Evolutionary conservation across 495 filamentous ascomycete species (phyloP), one percentile per base, ranked within the genome.

Genomic region (Terfezia boudieri): DNA sequence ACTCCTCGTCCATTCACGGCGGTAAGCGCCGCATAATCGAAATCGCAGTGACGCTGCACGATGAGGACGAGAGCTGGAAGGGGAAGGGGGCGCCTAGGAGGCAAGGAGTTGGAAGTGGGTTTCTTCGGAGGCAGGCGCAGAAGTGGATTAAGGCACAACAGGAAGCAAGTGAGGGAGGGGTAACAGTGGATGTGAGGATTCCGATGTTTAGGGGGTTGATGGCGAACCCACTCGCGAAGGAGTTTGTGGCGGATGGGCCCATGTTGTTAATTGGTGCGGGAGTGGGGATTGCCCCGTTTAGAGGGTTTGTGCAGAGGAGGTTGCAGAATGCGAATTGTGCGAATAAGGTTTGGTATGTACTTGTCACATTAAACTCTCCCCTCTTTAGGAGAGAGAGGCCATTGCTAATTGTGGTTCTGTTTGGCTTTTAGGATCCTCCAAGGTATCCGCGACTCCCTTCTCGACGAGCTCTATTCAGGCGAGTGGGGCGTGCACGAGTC

Each of bases 191-290:
- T 55, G 59, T 95, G 37, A 76, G 84, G 53, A 69, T 94, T 22
- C 92, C 92, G 54, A 94, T 98, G 83, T 98, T 98, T 75, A 85
- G 92, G 60, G 90, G 90, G 3, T 73, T 98, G n/a, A 98, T 98
- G 90, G 79, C 86, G 50, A 98, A 98, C 67, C 90, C 90, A 0
- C 74, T 98, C 7, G 88, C 88, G 16, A 82, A 77, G 62, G 78
- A 92, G 63, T 98, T 95, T 62, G 77, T 80, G 7, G 77, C 82
- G 8, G 88, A 96, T 65, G 90, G 90, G 0, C 90, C 90, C 9
- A 98, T 98, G 90, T 77, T 98, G 35, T 74, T 98, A 23, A 92
- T 98, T 67, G 90, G 90, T 43, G 92, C 90, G 7, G 90, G 90
- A 41, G 90, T 98, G 20, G 90, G 90, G 55, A 85, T 98, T 67